These are phyloP conservation scores for Paracamarosporium sp. DNA, from an alignment of 2,329 filamentous ascomycete species.

Conservation along the genomic window DNA sequence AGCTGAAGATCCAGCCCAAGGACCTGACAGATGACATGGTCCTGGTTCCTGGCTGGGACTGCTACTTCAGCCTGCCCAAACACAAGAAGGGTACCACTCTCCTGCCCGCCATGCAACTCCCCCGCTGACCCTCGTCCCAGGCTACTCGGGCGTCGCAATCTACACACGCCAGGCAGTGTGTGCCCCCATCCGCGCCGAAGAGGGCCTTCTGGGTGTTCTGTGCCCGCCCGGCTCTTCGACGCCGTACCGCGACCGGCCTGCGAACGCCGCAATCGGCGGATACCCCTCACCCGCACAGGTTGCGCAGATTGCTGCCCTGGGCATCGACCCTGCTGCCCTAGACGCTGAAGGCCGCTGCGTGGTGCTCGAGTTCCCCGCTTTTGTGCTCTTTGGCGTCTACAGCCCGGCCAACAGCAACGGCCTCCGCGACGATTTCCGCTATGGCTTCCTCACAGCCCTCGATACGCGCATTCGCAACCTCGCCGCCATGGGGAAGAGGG, in stretches of 20 bases:
- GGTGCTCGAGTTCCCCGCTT: slow-evolving; percentile 90
- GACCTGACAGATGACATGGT: slow-evolving; percentile 96
- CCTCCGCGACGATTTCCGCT: slow-evolving; percentile 79
- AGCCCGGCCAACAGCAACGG: slow-evolving; percentile 90
- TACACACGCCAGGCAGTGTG: slow-evolving; percentile 91
- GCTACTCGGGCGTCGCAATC: slow-evolving; percentile 94
- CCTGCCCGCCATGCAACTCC: neutral
- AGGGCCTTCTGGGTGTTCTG: slow-evolving; percentile 87
- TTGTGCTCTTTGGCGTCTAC: slow-evolving; percentile 92
- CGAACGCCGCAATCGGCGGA: slow-evolving; percentile 81
- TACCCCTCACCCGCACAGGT: slow-evolving; percentile 79
- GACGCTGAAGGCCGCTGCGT: slow-evolving; percentile 94
- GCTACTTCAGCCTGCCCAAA: slow-evolving; percentile 90
- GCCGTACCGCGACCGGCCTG: slow-evolving; percentile 76
- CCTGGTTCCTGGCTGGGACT: slow-evolving; percentile 91
- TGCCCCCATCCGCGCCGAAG: slow-evolving; percentile 86
- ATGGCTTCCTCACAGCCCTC: slow-evolving; percentile 79
- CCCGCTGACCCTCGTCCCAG: slow-evolving; percentile 53
- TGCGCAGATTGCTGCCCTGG: slow-evolving; percentile 68
- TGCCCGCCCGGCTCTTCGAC: slow-evolving; percentile 73
- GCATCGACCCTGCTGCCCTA: slow-evolving; percentile 71
- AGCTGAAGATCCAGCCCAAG: slow-evolving; percentile 94
- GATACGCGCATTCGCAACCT: slow-evolving; percentile 88
- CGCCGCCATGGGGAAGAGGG: slow-evolving; percentile 77
- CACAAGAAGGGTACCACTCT: slow-evolving; percentile 79